phyloP scores from a whole-genome alignment of 1,139 yeast species.

The Pichia sp. region DNA sequence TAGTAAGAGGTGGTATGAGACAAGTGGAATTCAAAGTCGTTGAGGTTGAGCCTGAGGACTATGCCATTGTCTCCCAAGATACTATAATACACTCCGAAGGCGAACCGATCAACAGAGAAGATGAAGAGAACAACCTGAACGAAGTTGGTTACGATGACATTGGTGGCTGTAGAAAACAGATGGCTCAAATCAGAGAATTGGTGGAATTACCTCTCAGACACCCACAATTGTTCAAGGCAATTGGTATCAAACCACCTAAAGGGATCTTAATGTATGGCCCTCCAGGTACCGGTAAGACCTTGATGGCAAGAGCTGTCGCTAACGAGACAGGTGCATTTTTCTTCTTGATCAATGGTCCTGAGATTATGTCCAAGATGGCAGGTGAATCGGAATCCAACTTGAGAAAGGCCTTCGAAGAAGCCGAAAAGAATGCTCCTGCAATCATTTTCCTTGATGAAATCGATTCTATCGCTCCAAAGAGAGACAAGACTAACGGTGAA shows the following conservation, averaged over 20 bases:
- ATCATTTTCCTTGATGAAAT: slow-evolving; percentile 97
- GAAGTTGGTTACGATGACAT: slow-evolving; percentile 99
- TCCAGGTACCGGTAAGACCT: slow-evolving; percentile 98
- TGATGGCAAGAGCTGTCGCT: slow-evolving; percentile 99
- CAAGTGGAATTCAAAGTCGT: slow-evolving; percentile 98
- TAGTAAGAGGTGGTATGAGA: slow-evolving; percentile 98
- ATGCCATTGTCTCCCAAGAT: slow-evolving; percentile 97
- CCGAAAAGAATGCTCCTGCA: slow-evolving; percentile 97
- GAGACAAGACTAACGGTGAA: slow-evolving; percentile 99
- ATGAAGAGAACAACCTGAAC: slow-evolving; percentile 91
- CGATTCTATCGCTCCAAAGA: slow-evolving; percentile 98
- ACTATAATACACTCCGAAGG: slow-evolving; percentile 98
- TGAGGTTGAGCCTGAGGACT: slow-evolving; percentile 96
- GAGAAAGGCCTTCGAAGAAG: slow-evolving; percentile 98
- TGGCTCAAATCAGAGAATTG: slow-evolving; percentile 97
- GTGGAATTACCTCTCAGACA: slow-evolving; percentile 96
- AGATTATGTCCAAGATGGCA: slow-evolving; percentile 99
- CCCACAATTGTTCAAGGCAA: slow-evolving; percentile 92
- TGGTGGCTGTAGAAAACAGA: slow-evolving; percentile 98
- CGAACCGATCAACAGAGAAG: slow-evolving; percentile 98
- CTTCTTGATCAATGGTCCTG: slow-evolving; percentile 98
- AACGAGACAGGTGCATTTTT: slow-evolving; percentile 99
- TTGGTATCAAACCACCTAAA: slow-evolving; percentile 96
- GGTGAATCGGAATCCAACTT: slow-evolving; percentile 98
- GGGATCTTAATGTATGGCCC: slow-evolving; percentile 98